These are phyloP conservation scores for Mortierella sp. DNA, from an alignment of 371 early-diverging fungal genomes.

Conservation along the genomic window DNA sequence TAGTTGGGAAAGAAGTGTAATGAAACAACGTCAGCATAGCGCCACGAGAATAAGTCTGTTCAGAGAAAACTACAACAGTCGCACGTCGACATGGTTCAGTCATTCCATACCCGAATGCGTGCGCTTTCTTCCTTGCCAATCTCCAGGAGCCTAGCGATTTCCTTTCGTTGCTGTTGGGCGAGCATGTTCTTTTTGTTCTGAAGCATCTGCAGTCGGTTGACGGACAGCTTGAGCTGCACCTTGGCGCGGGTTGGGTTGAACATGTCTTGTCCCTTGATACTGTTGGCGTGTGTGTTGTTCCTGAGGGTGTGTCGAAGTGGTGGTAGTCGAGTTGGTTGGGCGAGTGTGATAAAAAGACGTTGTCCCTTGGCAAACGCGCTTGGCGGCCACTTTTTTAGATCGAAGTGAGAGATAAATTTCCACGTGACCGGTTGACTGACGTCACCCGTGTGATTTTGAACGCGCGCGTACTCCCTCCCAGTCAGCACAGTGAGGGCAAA, in stretches of 20 bases:
- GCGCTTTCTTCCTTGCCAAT: slow-evolving; percentile 90
- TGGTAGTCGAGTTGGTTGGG: background rate
- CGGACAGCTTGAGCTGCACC: slow-evolving; percentile 89
- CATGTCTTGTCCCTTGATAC: slow-evolving; percentile 34
- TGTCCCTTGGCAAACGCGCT: no score
- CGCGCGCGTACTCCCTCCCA: no score
- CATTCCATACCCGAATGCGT: slow-evolving; percentile 77
- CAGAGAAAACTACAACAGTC: background rate
- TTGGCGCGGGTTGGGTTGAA: slow-evolving; percentile 79
- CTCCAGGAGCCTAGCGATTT: slow-evolving; percentile 87
- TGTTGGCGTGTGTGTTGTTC: background rate
- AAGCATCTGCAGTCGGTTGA: slow-evolving; percentile 88
- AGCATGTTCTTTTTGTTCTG: slow-evolving; percentile 89
- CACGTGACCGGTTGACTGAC: no score
- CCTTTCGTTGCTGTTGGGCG: slow-evolving; percentile 80
- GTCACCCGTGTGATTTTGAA: no score
- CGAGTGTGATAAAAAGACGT: no score
- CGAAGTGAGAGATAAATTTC: no score
- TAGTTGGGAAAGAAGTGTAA: background rate
- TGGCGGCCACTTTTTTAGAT: no score
- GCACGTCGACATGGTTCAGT: background rate
- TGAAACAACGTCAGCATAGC: background rate
- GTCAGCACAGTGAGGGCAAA: no score
- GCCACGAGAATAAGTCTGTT: background rate
- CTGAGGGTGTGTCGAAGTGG: background rate